Base-by-base conservation (phyloP, 179 eudicot species). In the Camellia oleifera region DNA sequence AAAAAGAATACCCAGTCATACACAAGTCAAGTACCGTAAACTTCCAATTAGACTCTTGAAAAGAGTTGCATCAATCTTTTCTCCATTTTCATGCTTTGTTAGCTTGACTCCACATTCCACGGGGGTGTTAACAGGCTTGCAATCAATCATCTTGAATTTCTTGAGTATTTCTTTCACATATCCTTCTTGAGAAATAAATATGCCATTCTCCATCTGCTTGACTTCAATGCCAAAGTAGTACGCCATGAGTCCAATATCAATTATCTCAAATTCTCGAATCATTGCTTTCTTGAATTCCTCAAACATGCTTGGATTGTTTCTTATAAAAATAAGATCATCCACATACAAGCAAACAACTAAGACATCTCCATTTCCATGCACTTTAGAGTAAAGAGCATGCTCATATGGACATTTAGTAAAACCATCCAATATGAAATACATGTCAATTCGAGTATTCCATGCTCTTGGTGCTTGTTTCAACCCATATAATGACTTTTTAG, bases 281-380 rank as follows among this genome's bases (percentile, higher is more conserved):
- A 69, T 69, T 45, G 5, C 50, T 45, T 69, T n/a, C 54, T 69
- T 69, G 54, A 72, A 72, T 2, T 72, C 75, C 0, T 72, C 60
- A 32, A 72, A 46, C 40, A 72, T 50, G 7, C 65, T 61, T 72
- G 26, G 40, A 72, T 72, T 50, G 26, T 13, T 72, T 72, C 75
- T 1, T 72, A 5, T 72, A 15, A 72, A 72, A 0, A 72, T 72
- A 11, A 52, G 5, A 9, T 72, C 58, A 72, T 72, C 32, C 14
- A 72, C 58, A 40, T 48, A 72, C 42, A 72, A 15, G 42, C 12
- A 72, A 72, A 72, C 75, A 72, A 72, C 5, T 32, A 72, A 50
- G 17, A 17, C 52, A 7, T 72, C 75, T 8, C 75, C 58, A 15
- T 72, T 48, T 20, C 52, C 3, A 1, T 17, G 50, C 11, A 44